phyloP scores from a whole-genome alignment of 306 rosid genomes.

The Vigna hirtella region DNA sequence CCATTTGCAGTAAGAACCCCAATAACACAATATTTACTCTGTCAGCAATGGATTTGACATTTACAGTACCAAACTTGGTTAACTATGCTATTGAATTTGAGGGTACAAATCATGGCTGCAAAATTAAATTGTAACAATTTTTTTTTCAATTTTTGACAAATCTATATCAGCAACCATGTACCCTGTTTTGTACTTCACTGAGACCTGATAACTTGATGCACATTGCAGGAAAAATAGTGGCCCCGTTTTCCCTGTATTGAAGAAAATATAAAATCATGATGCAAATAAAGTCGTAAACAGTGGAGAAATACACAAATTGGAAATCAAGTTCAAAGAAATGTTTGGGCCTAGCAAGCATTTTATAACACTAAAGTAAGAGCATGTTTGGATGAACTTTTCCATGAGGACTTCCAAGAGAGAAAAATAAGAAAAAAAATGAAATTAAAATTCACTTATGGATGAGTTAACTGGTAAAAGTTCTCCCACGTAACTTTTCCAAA shows the following conservation, averaged over 20 bases:
- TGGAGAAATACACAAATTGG: conserved; percentile 5
- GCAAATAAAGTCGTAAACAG: conserved; percentile 14
- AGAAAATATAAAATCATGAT: conserved; percentile 11
- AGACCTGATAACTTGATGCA: conserved; percentile 73
- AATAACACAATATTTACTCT: conserved; percentile 33
- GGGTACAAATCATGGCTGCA: not conserved
- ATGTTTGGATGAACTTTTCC: too few species aligned
- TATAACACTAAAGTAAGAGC: not conserved
- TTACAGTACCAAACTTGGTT: not conserved
- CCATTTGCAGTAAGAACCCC: conserved; percentile 71
- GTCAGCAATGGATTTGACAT: not conserved
- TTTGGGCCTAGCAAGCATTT: not conserved
- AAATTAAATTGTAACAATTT: not conserved
- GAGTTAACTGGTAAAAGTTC: too few species aligned
- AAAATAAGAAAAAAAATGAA: too few species aligned
- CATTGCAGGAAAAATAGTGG: conserved; percentile 81
- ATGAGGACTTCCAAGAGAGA: too few species aligned
- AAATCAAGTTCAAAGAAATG: too few species aligned
- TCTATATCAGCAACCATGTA: conserved; percentile 29
- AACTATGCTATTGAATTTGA: not conserved
- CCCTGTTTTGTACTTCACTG: conserved; percentile 75
- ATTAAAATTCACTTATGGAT: too few species aligned
- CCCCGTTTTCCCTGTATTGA: conserved; percentile 65
- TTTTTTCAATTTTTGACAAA: not conserved
- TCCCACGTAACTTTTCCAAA: too few species aligned